These are phyloP conservation scores for Thermoascus crustaceus DNA, from an alignment of 2,329 filamentous ascomycete species.

Conservation along the genomic window DNA sequence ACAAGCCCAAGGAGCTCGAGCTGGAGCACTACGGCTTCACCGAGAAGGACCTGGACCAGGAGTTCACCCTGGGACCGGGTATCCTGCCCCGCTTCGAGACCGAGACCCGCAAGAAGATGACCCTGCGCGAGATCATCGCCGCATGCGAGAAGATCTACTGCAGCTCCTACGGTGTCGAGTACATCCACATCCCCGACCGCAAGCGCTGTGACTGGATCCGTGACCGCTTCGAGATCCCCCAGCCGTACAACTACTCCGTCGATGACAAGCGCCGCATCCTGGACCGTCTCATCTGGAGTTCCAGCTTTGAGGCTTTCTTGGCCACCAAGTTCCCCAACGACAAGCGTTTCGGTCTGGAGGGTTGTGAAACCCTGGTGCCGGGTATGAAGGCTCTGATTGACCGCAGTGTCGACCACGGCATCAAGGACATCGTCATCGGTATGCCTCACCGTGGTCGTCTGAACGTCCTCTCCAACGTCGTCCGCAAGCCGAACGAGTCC, in stretches of 20 bases:
- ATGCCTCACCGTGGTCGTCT: constrained; percentile 99
- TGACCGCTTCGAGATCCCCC: constrained; percentile 86
- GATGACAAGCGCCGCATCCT: constrained; percentile 98
- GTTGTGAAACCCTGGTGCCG: constrained; percentile 91
- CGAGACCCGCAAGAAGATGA: constrained; percentile 89
- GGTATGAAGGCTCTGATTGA: constrained; percentile 99
- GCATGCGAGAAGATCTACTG: constrained; percentile 95
- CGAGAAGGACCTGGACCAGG: constrained; percentile 84
- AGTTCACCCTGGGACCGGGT: constrained; percentile 86
- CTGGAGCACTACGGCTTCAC: constrained; percentile 93
- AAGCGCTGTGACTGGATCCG: constrained; percentile 98
- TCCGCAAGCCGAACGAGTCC: constrained; percentile 97
- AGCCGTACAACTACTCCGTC: constrained; percentile 93
- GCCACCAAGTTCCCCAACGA: constrained; percentile 98
- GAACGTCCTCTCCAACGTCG: constrained; percentile 96
- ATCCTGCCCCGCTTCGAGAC: constrained; percentile 91
- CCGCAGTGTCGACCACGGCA: constrained; percentile 93
- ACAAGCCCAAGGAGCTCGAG: constrained; percentile 83
- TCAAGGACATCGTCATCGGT: constrained; percentile 98
- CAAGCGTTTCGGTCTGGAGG: constrained; percentile 97
- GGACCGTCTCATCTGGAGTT: constrained; percentile 96
- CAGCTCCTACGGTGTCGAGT: constrained; percentile 94
- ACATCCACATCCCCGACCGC: constrained; percentile 96
- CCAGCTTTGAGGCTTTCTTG: constrained; percentile 91
- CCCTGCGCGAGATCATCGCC: constrained; percentile 82